A percentile compares a stretch with the other conserved stretches of the same genome.
phyloP scores from a whole-genome alignment of 225 moss, liverwort and hornwort genomes.

The Bryum argenteum region DNA sequence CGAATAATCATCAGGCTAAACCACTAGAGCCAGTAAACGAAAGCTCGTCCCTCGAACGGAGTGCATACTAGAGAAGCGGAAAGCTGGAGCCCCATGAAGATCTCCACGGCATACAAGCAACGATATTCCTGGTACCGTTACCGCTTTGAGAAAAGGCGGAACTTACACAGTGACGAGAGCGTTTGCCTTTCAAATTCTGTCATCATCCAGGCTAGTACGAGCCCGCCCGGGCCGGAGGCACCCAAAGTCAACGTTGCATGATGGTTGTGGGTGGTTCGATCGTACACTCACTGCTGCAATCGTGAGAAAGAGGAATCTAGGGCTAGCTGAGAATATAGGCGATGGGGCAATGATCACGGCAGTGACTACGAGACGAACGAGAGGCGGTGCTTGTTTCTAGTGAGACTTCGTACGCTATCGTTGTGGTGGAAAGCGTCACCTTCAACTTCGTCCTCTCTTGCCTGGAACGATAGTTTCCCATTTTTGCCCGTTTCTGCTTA shows the following conservation, averaged over 20 bases:
- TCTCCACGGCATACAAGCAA: neutral
- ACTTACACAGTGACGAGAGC: neutral
- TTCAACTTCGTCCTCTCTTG: neutral
- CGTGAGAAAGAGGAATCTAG: too few relatives aligned
- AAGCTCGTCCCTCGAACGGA: too few relatives aligned
- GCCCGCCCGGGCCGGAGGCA: neutral
- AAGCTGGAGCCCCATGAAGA: neutral
- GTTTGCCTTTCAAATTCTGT: neutral
- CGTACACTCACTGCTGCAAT: too few relatives aligned
- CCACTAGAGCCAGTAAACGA: too few relatives aligned
- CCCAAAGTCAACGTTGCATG: constrained; percentile 25
- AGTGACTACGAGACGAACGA: neutral
- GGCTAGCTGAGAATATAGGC: neutral
- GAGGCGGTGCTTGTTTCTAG: constrained; percentile 12
- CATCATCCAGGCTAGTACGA: constrained; percentile 4
- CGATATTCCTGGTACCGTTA: constrained; percentile 31
- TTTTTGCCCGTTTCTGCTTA: neutral
- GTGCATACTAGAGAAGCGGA: neutral
- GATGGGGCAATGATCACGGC: neutral
- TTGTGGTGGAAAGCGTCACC: neutral
- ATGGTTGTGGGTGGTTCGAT: neutral
- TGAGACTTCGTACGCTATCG: neutral
- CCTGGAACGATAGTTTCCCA: constrained; percentile 10
- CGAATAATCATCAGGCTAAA: too few relatives aligned
- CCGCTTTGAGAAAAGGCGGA: constrained; percentile 3